A percentile compares a stretch with the other conserved stretches of the same genome.
phyloP scores from a whole-genome alignment of 768 basidiomycete species.

The Basidioascus undulatus region DNA sequence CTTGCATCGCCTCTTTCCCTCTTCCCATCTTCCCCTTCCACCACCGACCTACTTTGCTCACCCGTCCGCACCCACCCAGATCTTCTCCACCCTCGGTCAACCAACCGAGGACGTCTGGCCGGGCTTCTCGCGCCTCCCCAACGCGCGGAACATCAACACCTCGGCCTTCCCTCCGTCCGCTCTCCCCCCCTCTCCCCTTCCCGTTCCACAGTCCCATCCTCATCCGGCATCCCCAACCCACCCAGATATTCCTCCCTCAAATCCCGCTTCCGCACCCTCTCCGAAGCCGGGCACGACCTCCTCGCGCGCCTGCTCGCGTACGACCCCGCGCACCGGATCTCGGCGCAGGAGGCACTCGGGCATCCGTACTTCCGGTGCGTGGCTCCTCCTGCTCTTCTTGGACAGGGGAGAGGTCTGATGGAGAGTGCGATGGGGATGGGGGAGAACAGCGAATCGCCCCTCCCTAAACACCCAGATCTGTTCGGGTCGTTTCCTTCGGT shows the following conservation, averaged over 20 bases:
- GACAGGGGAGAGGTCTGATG: neutral
- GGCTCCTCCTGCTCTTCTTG: neutral
- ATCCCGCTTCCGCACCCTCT: slow-evolving; percentile 64
- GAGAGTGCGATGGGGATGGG: neutral
- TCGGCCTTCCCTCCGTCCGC: slow-evolving; percentile 17
- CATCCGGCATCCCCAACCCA: neutral
- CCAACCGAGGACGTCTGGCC: slow-evolving; percentile 75
- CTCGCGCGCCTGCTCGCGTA: slow-evolving; percentile 61
- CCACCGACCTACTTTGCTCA: neutral
- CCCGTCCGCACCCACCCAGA: slow-evolving; percentile 18
- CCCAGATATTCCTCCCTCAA: slow-evolving; percentile 29
- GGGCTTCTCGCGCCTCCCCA: slow-evolving; percentile 48
- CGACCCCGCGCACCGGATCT: slow-evolving; percentile 64
- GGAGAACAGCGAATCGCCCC: slow-evolving; percentile 51
- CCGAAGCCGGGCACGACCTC: slow-evolving; percentile 60
- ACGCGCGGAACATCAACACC: slow-evolving; percentile 45
- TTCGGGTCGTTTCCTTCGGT: slow-evolving; percentile 89
- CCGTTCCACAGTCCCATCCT: neutral
- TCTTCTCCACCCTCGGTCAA: slow-evolving; percentile 84
- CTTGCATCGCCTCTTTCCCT: neutral
- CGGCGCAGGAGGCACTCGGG: slow-evolving; percentile 65
- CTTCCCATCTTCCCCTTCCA: neutral
- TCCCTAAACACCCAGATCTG: slow-evolving; percentile 86
- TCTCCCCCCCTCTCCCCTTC: neutral
- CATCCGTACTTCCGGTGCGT: slow-evolving; percentile 79